A percentile compares a stretch with the other conserved stretches of the same genome.
phyloP scores from a whole-genome alignment of 1,284 basidiomycete species.

The Lentinus polychrous region DNA sequence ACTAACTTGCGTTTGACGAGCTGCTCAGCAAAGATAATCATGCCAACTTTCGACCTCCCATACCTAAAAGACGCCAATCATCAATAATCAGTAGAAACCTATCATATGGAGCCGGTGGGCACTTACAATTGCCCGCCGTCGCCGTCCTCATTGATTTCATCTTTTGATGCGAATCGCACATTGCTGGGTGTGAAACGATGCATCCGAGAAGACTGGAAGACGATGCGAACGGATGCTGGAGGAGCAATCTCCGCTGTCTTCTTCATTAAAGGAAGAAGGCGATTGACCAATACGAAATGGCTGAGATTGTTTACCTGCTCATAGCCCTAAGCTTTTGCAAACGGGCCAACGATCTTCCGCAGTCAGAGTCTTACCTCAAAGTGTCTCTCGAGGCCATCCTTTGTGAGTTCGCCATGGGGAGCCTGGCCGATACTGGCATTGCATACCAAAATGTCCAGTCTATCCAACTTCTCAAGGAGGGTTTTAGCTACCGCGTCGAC shows the following conservation, averaged over 20 bases:
- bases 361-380: too few relatives aligned
- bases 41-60: conserved; percentile 22
- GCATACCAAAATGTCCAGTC: conserved; percentile 25
- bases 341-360: background rate
- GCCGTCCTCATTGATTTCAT: conserved; percentile 22
- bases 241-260: conserved; percentile 20
- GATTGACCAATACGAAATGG: conserved; percentile 23
- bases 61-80: conserved; percentile 12
- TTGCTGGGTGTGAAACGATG: conserved; percentile 18
- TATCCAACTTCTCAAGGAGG: too few relatives aligned
- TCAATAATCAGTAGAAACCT: too few relatives aligned
- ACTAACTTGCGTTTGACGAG: conserved; percentile 21
- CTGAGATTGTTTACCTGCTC: conserved; percentile 25
- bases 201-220: conserved; percentile 26
- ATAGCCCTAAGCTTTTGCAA: background rate
- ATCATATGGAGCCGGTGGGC: background rate
- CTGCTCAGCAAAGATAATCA: conserved; percentile 21
- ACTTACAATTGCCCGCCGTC: conserved; percentile 20
- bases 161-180: conserved; percentile 22
- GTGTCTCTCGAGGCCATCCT: conserved; percentile 24
- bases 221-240: conserved; percentile 22
- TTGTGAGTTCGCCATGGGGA: conserved; percentile 21
- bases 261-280: conserved; percentile 24
- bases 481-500: conserved; percentile 18
- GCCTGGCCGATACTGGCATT: conserved; percentile 26